These are phyloP conservation scores for Mycena olivaceomarginata DNA, from an alignment of 768 basidiomycete genomes.

Conservation along the genomic window DNA sequence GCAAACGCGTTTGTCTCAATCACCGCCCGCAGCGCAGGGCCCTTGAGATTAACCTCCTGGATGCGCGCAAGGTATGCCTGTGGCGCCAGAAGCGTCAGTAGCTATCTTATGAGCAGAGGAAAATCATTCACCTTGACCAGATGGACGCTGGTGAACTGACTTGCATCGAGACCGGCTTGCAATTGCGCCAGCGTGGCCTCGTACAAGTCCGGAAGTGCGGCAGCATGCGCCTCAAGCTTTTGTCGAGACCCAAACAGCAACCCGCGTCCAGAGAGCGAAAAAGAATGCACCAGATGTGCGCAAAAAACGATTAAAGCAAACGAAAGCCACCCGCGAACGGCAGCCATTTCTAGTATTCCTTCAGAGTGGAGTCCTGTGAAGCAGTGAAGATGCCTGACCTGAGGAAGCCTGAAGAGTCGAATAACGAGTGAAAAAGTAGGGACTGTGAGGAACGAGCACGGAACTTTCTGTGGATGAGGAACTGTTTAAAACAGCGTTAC, in stretches of 20 bases:
- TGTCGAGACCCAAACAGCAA: too few relatives aligned
- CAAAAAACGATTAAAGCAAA: neutral
- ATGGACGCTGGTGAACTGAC: constrained; percentile 75
- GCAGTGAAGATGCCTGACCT: too few relatives aligned
- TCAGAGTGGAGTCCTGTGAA: too few relatives aligned
- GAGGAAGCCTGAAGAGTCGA: too few relatives aligned
- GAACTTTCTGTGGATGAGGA: too few relatives aligned
- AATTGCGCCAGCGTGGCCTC: constrained; percentile 76
- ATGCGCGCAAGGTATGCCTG: constrained; percentile 82
- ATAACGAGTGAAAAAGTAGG: too few relatives aligned
- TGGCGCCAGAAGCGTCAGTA: neutral
- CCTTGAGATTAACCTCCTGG: constrained; percentile 77
- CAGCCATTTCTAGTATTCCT: neutral
- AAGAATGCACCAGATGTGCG: neutral
- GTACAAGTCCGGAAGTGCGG: constrained; percentile 70
- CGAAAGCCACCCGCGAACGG: neutral
- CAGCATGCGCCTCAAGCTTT: neutral
- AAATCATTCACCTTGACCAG: constrained; percentile 70
- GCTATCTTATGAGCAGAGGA: neutral
- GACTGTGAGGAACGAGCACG: too few relatives aligned
- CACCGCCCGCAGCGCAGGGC: constrained; percentile 67
- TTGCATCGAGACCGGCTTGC: constrained; percentile 69
- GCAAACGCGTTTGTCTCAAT: constrained; percentile 75
- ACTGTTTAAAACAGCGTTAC: too few relatives aligned
- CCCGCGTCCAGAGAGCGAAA: neutral